These are phyloP conservation scores for Lepidium sativum DNA, from an alignment of 345 rosid genomes.

Conservation along the genomic window DNA sequence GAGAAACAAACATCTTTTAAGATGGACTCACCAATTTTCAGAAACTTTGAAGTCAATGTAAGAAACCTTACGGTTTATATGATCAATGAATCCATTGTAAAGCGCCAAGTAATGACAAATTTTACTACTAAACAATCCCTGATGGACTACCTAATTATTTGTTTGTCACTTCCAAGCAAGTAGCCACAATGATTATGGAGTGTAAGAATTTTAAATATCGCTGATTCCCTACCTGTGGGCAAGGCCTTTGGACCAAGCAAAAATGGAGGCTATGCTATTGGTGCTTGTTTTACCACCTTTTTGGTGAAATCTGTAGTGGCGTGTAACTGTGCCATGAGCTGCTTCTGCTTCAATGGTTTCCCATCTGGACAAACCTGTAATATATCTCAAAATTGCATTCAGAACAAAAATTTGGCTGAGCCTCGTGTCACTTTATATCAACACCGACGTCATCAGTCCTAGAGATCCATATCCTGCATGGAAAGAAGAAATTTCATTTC, in stretches of 20 bases:
- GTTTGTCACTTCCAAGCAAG: background rate
- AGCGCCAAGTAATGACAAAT: background rate
- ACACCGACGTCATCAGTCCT: slow-evolving; percentile 92
- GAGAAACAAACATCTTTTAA: background rate
- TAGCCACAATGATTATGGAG: background rate
- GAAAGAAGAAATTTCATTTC: slow-evolving; percentile 2
- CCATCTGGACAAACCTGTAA: slow-evolving; percentile 92
- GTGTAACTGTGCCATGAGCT: slow-evolving; percentile 84
- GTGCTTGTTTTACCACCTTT: slow-evolving; percentile 89
- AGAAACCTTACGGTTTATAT: background rate
- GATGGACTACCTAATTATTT: background rate
- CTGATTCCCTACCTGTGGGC: slow-evolving; percentile 46
- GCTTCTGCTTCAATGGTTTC: slow-evolving; percentile 85
- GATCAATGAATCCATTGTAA: background rate
- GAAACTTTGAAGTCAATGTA: background rate
- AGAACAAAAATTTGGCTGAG: background rate
- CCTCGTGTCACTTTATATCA: slow-evolving; percentile 38
- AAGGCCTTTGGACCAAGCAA: slow-evolving; percentile 87
- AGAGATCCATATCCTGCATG: slow-evolving; percentile 86
- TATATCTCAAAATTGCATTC: slow-evolving; percentile 1
- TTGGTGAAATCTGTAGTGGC: slow-evolving; percentile 78
- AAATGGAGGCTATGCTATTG: slow-evolving; percentile 81
- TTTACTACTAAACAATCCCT: background rate
- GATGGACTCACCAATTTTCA: background rate
- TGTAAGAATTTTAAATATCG: background rate